A percentile compares a stretch with the other conserved stretches of the same genome.
These are phyloP conservation scores for Apiotrichum veenhuisii DNA, from an alignment of 1,284 basidiomycete genomes.

Conservation along the genomic window DNA sequence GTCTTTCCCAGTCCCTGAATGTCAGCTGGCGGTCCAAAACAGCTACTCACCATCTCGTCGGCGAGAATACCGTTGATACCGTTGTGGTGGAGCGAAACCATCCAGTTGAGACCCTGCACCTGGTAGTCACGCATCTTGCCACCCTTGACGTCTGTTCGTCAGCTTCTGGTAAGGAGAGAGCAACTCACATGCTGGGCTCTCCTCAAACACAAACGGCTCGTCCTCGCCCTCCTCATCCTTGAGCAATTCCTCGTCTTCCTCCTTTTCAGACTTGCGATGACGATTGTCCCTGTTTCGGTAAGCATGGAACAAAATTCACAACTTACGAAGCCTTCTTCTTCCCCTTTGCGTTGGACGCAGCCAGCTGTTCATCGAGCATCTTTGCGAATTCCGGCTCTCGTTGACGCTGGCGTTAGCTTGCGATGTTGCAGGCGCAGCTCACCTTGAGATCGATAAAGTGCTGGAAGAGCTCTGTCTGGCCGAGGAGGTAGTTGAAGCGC, in stretches of 20 bases:
- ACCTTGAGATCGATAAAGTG: slow-evolving; percentile 95
- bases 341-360: slow-evolving; percentile 66
- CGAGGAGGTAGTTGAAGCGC: slow-evolving; percentile 88
- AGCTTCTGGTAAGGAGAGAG: neutral
- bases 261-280: slow-evolving; percentile 94
- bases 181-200: slow-evolving; percentile 77
- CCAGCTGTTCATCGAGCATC: slow-evolving; percentile 65
- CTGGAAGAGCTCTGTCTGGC: slow-evolving; percentile 92
- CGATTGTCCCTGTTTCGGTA: slow-evolving; percentile 60
- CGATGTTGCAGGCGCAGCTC: slow-evolving; percentile 20
- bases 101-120: slow-evolving; percentile 94
- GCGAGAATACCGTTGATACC: slow-evolving; percentile 90
- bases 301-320: neutral
- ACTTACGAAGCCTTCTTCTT: slow-evolving; percentile 68
- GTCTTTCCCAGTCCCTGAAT: slow-evolving; percentile 93
- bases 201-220: slow-evolving; percentile 84
- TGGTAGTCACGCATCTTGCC: slow-evolving; percentile 91
- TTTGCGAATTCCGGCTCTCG: slow-evolving; percentile 92
- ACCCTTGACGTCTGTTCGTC: slow-evolving; percentile 68
- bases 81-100: slow-evolving; percentile 88
- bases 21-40: slow-evolving; percentile 18
- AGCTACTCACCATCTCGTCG: slow-evolving; percentile 76
- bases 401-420: slow-evolving; percentile 58
- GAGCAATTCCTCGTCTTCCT: slow-evolving; percentile 92
- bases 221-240: slow-evolving; percentile 79